Percentiles rank a stretch among this genome's conserved stretches.
phyloP scores from a whole-genome alignment of 306 rosid genomes.

The Fragaria ananassa region DNA sequence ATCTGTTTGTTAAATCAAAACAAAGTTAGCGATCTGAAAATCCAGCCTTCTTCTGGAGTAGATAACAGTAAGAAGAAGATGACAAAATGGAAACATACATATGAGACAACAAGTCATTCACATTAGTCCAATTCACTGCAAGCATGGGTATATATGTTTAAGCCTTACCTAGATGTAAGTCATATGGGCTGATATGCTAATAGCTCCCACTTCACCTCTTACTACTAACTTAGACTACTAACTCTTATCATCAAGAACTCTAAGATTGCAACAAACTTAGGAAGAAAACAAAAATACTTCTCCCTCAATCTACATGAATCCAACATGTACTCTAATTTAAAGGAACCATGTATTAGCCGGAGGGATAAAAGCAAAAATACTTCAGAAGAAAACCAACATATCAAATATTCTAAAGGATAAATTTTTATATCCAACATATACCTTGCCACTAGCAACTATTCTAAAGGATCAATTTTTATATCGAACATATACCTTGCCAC shows the following conservation, averaged over 20 bases:
- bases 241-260: constrained; percentile 1
- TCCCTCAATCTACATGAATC: neutral
- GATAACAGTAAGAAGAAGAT: neutral
- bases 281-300: neutral
- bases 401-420: neutral
- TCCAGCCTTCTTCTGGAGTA: neutral
- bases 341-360: neutral
- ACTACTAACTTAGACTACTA: neutral
- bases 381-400: neutral
- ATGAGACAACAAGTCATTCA: neutral
- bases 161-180: neutral
- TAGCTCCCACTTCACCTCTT: neutral
- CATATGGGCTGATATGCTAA: neutral
- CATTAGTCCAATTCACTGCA: neutral
- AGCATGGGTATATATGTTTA: neutral
- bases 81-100: neutral
- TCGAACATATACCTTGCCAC: neutral
- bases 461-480: too few relatives aligned
- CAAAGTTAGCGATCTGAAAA: constrained; percentile 21
- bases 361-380: neutral
- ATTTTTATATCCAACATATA: neutral
- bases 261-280: neutral
- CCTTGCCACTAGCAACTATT: neutral
- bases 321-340: neutral
- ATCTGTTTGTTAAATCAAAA: constrained; percentile 47